Evolutionary conservation across 75 land plant species (phyloP).

Genomic region (Ceratopteris richardii): DNA sequence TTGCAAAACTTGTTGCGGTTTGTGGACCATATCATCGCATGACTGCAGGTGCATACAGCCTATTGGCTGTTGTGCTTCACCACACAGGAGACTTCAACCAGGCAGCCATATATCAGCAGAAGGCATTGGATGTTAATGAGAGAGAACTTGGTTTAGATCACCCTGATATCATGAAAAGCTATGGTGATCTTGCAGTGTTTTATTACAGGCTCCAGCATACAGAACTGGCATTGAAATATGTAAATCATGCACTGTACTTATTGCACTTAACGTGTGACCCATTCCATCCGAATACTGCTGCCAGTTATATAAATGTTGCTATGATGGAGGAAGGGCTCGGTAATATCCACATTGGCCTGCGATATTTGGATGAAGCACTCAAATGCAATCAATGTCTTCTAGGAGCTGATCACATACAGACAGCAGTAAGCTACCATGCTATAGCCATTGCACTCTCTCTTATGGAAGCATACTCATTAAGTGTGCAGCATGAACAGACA

Average conservation of each 20-base stretch:
- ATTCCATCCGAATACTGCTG: slow-evolving; percentile 94
- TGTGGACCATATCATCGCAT: slow-evolving; percentile 95
- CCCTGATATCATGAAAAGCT: slow-evolving; percentile 97
- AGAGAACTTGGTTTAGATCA: slow-evolving; percentile 90
- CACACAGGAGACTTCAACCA: slow-evolving; percentile 96
- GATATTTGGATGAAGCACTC: slow-evolving; percentile 87
- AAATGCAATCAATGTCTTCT: slow-evolving; percentile 85
- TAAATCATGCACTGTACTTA: slow-evolving; percentile 79
- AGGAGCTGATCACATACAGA: slow-evolving; percentile 95
- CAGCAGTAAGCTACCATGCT: slow-evolving; percentile 95
- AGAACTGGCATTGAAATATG: slow-evolving; percentile 91
- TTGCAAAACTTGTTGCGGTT: slow-evolving; percentile 83
- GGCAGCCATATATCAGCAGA: slow-evolving; percentile 93
- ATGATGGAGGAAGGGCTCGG: slow-evolving; percentile 99
- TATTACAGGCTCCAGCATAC: slow-evolving; percentile 91
- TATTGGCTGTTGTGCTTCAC: slow-evolving; percentile 83
- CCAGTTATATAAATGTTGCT: slow-evolving; percentile 89
- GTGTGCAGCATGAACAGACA: slow-evolving; percentile 95
- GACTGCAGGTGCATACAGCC: slow-evolving; percentile 97
- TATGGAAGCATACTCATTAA: slow-evolving; percentile 89
- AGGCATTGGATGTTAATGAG: slow-evolving; percentile 89
- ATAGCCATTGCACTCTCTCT: slow-evolving; percentile 91
- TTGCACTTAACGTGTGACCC: slow-evolving; percentile 88
- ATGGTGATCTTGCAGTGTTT: slow-evolving; percentile 92
- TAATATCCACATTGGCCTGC: slow-evolving; percentile 77